These are phyloP conservation scores for Penicillium sp. DNA, from an alignment of 2,329 filamentous ascomycete genomes.

Conservation along the genomic window DNA sequence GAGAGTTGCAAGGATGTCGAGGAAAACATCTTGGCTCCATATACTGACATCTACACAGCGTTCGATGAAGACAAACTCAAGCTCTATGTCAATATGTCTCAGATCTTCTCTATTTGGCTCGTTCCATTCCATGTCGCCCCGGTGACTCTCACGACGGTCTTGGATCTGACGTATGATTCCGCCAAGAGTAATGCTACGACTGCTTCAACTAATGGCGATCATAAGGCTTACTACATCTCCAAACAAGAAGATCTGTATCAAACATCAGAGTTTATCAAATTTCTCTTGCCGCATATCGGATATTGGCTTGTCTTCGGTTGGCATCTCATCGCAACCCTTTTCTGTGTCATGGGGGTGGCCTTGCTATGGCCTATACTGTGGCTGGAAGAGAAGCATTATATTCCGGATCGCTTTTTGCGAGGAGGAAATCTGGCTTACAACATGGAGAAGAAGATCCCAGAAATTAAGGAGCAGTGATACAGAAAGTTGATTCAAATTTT, in stretches of 20 bases:
- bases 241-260: slow-evolving; percentile 83
- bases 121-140: slow-evolving; percentile 71
- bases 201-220: slow-evolving; percentile 21
- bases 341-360: slow-evolving; percentile 63
- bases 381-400: slow-evolving; percentile 46
- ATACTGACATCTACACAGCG: slow-evolving; percentile 46
- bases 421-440: slow-evolving; percentile 29
- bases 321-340: slow-evolving; percentile 63
- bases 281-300: slow-evolving; percentile 63
- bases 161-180: slow-evolving; percentile 58
- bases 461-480: slow-evolving; percentile 25
- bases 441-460: slow-evolving; percentile 25
- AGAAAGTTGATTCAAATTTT: background rate
- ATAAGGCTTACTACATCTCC: slow-evolving; percentile 65
- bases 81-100: slow-evolving; percentile 72
- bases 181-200: slow-evolving; percentile 13
- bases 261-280: slow-evolving; percentile 70
- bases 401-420: slow-evolving; percentile 24
- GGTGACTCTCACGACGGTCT: slow-evolving; percentile 66
- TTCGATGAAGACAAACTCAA: slow-evolving; percentile 64
- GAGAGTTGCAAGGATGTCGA: background rate
- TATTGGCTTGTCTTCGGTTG: slow-evolving; percentile 57
- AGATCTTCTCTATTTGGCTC: slow-evolving; percentile 75
- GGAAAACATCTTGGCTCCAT: background rate
- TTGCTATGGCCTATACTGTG: slow-evolving; percentile 52